These are phyloP conservation scores for Barnettozyma pratensis DNA, from an alignment of 805 yeast genomes.

Conservation along the genomic window DNA sequence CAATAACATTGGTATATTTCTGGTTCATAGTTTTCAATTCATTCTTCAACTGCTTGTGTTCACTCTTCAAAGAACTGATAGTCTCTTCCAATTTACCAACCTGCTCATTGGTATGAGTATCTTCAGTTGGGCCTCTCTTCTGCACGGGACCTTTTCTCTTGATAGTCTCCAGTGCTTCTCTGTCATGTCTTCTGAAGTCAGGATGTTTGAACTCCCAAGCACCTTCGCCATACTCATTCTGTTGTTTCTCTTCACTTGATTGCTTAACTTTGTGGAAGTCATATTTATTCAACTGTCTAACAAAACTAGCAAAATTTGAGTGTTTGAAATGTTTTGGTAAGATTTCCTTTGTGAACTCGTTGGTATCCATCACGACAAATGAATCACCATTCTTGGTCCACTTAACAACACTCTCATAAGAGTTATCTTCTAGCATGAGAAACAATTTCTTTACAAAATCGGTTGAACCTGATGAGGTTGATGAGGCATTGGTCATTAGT, in stretches of 20 bases:
- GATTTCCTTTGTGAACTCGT: slow-evolving; percentile 82
- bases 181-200: slow-evolving; percentile 70
- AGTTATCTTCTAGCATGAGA: slow-evolving; percentile 79
- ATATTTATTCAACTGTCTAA: slow-evolving; percentile 91
- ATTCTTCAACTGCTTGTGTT: slow-evolving; percentile 28
- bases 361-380: slow-evolving; percentile 85
- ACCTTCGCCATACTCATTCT: slow-evolving; percentile 60
- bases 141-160: slow-evolving; percentile 71
- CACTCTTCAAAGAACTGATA: slow-evolving; percentile 15
- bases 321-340: slow-evolving; percentile 93
- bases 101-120: slow-evolving; percentile 13
- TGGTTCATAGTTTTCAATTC: slow-evolving; percentile 41
- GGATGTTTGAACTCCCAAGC: slow-evolving; percentile 97
- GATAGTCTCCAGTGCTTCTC: slow-evolving; percentile 78
- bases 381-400: slow-evolving; percentile 88
- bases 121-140: slow-evolving; percentile 35
- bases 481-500: slow-evolving; percentile 19
- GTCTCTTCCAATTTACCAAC: slow-evolving; percentile 18
- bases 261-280: slow-evolving; percentile 94
- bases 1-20: slow-evolving; percentile 61
- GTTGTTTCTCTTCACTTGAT: slow-evolving; percentile 54
- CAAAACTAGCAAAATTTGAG: slow-evolving; percentile 90
- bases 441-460: slow-evolving; percentile 77
- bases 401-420: slow-evolving; percentile 68
- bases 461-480: slow-evolving; percentile 45